phyloP scores from a whole-genome alignment of 78 protist genomes.

The Dictyostelium brefeldianum region DNA sequence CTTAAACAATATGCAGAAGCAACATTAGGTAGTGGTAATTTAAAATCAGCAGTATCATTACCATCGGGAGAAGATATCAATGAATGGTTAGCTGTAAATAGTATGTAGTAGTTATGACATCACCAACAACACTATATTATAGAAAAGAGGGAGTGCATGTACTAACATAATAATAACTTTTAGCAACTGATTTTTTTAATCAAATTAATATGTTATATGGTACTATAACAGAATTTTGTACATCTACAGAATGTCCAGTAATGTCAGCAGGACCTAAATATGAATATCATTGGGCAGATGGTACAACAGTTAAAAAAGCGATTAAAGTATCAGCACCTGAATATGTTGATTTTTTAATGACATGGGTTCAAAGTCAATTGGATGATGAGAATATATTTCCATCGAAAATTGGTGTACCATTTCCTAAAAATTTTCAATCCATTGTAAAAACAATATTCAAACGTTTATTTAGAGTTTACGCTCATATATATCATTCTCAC shows the following conservation, averaged over 20 bases:
- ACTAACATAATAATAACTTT: no score
- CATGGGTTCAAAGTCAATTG: slow-evolving; percentile 97
- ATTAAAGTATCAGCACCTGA: slow-evolving; percentile 95
- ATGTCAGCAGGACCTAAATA: slow-evolving; percentile 97
- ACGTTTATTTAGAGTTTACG: slow-evolving; percentile 97
- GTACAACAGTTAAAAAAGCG: slow-evolving; percentile 93
- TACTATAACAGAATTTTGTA: slow-evolving; percentile 98
- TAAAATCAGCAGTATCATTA: slow-evolving; percentile 92
- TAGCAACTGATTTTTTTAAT: slow-evolving; percentile 98
- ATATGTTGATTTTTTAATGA: slow-evolving; percentile 97
- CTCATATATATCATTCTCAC: slow-evolving; percentile 97
- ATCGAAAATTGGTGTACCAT: slow-evolving; percentile 90
- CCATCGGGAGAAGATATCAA: slow-evolving; percentile 97
- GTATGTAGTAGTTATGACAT: slow-evolving; percentile 26
- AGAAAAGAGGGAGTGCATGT: no score
- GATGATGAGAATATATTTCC: slow-evolving; percentile 97
- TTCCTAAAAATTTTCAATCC: slow-evolving; percentile 94
- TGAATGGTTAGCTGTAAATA: slow-evolving; percentile 99
- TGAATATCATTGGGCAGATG: slow-evolving; percentile 98
- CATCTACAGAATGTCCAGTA: slow-evolving; percentile 92
- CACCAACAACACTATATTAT: no score
- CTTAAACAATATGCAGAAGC: slow-evolving; percentile 86
- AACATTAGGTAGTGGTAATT: slow-evolving; percentile 88
- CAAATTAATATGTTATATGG: slow-evolving; percentile 98
- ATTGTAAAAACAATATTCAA: slow-evolving; percentile 93